A percentile compares a stretch with the other conserved stretches of the same genome.
Conservation (phyloP, 352 stramenopile species). For the Globisporangium solare region DNA sequence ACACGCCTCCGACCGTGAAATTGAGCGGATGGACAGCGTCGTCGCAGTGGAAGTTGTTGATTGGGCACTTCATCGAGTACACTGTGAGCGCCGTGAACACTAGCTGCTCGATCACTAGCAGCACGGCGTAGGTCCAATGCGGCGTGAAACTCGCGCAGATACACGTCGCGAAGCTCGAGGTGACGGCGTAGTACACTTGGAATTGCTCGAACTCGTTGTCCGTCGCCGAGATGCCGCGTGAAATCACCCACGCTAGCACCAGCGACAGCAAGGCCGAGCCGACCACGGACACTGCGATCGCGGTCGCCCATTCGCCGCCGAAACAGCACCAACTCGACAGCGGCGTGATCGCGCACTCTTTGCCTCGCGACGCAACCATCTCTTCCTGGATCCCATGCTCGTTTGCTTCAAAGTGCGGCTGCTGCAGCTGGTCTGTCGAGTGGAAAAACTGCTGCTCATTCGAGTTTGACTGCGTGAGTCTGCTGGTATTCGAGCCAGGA, state of each 20-base stretch:
- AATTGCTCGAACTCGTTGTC: neutral
- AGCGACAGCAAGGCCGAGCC: constrained; percentile 3
- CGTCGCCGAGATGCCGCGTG: constrained; percentile 1
- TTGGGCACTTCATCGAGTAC: too few species aligned
- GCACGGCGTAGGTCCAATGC: too few species aligned
- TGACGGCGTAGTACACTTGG: too few species aligned
- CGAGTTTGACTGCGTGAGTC: constrained; percentile 2
- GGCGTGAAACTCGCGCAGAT: neutral
- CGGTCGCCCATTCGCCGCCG: constrained; percentile 1
- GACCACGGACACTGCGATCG: constrained; percentile 1
- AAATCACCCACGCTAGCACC: neutral
- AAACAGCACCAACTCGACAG: constrained; percentile 1
- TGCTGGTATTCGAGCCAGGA: constrained; percentile 1
- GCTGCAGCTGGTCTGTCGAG: neutral
- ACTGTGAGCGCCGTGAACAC: too few species aligned
- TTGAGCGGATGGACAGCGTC: too few species aligned
- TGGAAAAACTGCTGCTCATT: too few species aligned
- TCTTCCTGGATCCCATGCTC: constrained; percentile 2
- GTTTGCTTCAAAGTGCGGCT: neutral
- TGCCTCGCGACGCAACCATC: neutral
- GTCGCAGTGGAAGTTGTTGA: too few species aligned
- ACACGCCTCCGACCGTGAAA: too few species aligned
- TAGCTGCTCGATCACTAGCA: too few species aligned
- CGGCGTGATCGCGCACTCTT: constrained; percentile 5
- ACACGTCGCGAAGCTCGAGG: neutral